phyloP scores from a whole-genome alignment of 495 filamentous ascomycete genomes.

The Viridothelium virens region DNA sequence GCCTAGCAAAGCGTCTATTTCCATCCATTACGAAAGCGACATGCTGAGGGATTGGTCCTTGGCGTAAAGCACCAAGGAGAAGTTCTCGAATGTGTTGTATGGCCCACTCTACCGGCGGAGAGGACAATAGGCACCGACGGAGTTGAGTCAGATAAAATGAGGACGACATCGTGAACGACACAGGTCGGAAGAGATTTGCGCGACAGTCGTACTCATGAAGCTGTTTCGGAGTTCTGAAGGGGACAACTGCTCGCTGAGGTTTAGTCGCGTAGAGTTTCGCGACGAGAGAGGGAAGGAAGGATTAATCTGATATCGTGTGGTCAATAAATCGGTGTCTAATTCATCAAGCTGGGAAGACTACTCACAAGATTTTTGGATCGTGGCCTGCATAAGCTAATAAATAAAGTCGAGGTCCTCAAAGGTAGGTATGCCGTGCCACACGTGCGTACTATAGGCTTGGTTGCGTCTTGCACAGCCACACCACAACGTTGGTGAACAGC shows the following conservation, averaged over 20 bases:
- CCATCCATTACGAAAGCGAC: slow-evolving; percentile 99
- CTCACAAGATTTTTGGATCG: too few species aligned
- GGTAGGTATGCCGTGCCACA: neutral
- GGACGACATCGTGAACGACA: slow-evolving; percentile 7
- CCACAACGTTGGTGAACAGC: neutral
- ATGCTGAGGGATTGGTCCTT: slow-evolving; percentile 88
- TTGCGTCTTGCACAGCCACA: neutral
- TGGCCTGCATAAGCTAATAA: too few species aligned
- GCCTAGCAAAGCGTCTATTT: slow-evolving; percentile 82
- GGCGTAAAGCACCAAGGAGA: slow-evolving; percentile 76
- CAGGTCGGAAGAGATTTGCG: neutral
- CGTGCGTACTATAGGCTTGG: neutral
- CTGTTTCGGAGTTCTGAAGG: too few species aligned
- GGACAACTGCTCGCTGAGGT: too few species aligned
- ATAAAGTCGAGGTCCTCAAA: too few species aligned
- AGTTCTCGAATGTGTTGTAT: slow-evolving; percentile 64
- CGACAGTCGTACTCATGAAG: neutral
- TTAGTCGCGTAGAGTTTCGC: too few species aligned
- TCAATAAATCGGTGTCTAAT: too few species aligned
- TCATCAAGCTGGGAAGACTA: too few species aligned
- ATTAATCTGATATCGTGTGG: too few species aligned
- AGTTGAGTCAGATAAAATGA: slow-evolving; percentile 57
- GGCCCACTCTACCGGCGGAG: slow-evolving; percentile 80
- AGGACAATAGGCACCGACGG: slow-evolving; percentile 80
- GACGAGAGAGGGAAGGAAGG: too few species aligned